Evolutionary conservation across 257 asterid species (phyloP).

Genomic region (Prunella vulgaris): DNA sequence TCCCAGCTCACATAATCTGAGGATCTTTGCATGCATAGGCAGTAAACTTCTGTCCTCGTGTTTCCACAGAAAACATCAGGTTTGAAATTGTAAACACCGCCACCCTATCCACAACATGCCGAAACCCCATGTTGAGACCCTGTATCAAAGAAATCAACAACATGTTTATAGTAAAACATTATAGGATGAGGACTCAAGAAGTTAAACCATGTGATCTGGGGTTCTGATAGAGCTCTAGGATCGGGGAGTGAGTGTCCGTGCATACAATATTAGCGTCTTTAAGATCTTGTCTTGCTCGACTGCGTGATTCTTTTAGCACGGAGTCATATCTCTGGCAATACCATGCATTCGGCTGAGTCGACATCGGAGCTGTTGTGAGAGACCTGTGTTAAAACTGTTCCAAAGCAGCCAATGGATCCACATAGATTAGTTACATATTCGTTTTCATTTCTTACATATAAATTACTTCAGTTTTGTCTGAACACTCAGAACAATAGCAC

Average conservation of each 20-base stretch:
- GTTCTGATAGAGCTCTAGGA: constrained; percentile 20
- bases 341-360: constrained; percentile 58
- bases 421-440: too few species aligned
- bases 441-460: too few species aligned
- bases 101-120: constrained; percentile 72
- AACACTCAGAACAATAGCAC: too few species aligned
- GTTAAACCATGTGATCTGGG: constrained; percentile 41
- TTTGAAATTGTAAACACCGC: constrained; percentile 49
- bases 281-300: constrained; percentile 36
- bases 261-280: constrained; percentile 35
- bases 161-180: background rate
- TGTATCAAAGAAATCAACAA: constrained; percentile 3
- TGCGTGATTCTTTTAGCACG: constrained; percentile 37
- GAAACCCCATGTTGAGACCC: constrained; percentile 55
- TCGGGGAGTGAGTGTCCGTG: constrained; percentile 35
- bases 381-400: too few species aligned
- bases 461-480: too few species aligned
- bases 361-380: constrained; percentile 28
- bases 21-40: constrained; percentile 62
- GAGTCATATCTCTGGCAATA: constrained; percentile 47
- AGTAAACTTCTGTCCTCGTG: constrained; percentile 27
- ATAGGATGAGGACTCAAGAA: background rate
- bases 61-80: constrained; percentile 42
- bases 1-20: constrained; percentile 53
- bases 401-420: too few species aligned